phyloP scores from a whole-genome alignment of 2,329 filamentous ascomycete species.

The Talaromyces sp. region DNA sequence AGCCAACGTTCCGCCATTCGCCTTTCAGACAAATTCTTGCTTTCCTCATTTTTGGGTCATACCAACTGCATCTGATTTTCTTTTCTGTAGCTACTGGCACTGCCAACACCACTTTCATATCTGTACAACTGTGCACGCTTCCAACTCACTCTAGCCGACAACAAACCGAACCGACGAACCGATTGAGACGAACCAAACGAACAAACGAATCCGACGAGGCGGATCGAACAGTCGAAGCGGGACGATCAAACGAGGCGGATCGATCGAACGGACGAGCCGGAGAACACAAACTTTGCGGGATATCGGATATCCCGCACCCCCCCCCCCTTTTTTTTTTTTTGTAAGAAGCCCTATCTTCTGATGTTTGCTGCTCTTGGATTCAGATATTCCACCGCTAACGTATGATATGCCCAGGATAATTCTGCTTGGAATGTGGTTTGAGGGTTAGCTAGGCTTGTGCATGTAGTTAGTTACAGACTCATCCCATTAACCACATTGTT shows the following conservation, averaged over 20 bases:
- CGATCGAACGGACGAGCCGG: constrained; percentile 1
- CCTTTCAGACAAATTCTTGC: not conserved
- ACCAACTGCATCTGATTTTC: not conserved
- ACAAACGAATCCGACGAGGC: not conserved
- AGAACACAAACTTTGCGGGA: not conserved
- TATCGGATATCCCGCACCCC: not conserved
- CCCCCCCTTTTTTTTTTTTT: not conserved
- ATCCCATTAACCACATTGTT: not conserved
- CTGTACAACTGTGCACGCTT: not conserved
- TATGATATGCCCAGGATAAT: not conserved
- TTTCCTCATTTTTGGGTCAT: not conserved
- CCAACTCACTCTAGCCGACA: not conserved
- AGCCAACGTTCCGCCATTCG: not conserved
- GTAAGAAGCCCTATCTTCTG: not conserved
- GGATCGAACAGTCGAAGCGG: not conserved
- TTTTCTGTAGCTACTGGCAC: not conserved
- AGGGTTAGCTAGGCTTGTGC: not conserved
- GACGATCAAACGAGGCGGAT: not conserved
- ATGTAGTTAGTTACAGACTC: not conserved
- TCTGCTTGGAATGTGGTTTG: not conserved
- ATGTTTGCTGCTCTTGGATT: not conserved
- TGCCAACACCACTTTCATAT: not conserved
- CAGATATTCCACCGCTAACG: constrained; percentile 15
- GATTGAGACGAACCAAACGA: not conserved
- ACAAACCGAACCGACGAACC: not conserved